Conservation (phyloP, 768 basidiomycete genomes). For the Hirschioporus abietinus region DNA sequence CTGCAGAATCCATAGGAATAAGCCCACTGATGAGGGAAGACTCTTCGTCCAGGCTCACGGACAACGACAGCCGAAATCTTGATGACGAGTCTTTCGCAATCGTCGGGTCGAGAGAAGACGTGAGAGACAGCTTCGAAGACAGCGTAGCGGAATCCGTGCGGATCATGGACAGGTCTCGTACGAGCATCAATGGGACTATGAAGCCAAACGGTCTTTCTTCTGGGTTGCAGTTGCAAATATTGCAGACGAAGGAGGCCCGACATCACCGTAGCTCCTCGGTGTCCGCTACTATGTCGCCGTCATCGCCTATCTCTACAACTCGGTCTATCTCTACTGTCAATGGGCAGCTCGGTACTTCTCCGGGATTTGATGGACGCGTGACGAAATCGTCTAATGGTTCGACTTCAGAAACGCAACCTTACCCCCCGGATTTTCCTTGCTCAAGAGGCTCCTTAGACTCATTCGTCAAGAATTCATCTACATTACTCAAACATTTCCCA, state of each 20-base stretch:
- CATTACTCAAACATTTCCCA: slow-evolving; percentile 64
- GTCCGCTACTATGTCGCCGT: slow-evolving; percentile 14
- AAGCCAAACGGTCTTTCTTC: neutral
- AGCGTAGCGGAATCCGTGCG: slow-evolving; percentile 29
- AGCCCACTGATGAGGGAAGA: slow-evolving; percentile 45
- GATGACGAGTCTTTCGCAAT: neutral
- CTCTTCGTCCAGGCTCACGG: slow-evolving; percentile 21
- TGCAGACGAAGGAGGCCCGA: neutral
- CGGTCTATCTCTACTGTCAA: slow-evolving; percentile 8
- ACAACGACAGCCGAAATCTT: slow-evolving; percentile 6
- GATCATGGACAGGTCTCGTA: slow-evolving; percentile 32
- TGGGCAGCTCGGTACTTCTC: slow-evolving; percentile 5
- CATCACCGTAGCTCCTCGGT: slow-evolving; percentile 1
- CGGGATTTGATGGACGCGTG: neutral
- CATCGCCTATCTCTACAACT: slow-evolving; percentile 1
- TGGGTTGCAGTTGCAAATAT: neutral
- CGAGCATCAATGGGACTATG: slow-evolving; percentile 4
- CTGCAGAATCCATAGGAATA: slow-evolving; percentile 73
- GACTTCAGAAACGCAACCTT: slow-evolving; percentile 12
- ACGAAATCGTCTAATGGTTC: neutral
- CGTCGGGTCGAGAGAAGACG: neutral
- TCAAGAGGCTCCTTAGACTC: slow-evolving; percentile 43
- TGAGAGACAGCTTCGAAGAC: slow-evolving; percentile 13
- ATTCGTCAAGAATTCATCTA: slow-evolving; percentile 47
- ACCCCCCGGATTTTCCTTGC: slow-evolving; percentile 60